Percentiles rank a stretch among this genome's conserved stretches.
phyloP scores from a whole-genome alignment of 345 rosid genomes.

The Chamaenerion angustifolium region DNA sequence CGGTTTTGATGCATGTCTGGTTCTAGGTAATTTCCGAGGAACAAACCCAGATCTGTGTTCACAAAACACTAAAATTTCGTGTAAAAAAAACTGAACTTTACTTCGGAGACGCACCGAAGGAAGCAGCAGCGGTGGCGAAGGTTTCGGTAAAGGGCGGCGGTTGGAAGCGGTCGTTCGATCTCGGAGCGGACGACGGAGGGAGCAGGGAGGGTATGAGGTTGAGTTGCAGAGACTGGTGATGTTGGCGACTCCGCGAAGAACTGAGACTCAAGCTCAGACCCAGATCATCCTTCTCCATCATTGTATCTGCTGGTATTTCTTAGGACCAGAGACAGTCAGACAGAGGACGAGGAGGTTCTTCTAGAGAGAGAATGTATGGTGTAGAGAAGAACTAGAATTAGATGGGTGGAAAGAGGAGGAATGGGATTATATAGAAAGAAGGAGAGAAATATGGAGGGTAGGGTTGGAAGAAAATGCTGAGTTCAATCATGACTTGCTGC shows the following conservation, averaged over 20 bases:
- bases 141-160: constrained; percentile 41
- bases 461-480: background rate
- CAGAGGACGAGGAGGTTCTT: background rate
- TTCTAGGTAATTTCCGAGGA: background rate
- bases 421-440: constrained; percentile 3
- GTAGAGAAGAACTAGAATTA: background rate
- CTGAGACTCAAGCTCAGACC: constrained; percentile 67
- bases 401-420: background rate
- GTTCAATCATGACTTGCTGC: background rate
- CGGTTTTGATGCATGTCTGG: too few relatives aligned
- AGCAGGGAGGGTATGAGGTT: constrained; percentile 33
- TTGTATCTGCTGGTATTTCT: constrained; percentile 9
- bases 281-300: constrained; percentile 66
- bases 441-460: constrained; percentile 3
- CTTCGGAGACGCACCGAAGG: constrained; percentile 11
- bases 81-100: background rate
- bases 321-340: background rate
- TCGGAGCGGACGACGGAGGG: constrained; percentile 4
- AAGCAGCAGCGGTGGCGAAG: constrained; percentile 20
- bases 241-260: constrained; percentile 20
- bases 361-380: background rate
- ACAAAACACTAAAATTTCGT: background rate
- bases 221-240: constrained; percentile 26
- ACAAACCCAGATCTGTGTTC: background rate
- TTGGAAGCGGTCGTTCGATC: constrained; percentile 18